Base-by-base conservation (phyloP, 1,139 yeast genomes). In the Lodderomyces orthopsilosis region DNA sequence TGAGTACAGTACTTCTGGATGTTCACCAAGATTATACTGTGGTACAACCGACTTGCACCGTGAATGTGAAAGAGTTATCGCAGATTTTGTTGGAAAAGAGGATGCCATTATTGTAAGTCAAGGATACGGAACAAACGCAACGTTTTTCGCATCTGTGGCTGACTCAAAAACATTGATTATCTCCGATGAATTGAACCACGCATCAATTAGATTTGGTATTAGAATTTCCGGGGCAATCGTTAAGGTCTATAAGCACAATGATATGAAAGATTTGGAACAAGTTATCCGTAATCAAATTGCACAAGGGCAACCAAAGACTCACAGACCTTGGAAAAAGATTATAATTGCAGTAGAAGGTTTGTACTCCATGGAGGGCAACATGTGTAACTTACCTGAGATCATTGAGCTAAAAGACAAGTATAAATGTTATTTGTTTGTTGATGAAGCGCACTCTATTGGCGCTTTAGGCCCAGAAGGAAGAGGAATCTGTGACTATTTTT, bases 41-140 rank as follows among this genome's bases (percentile, higher is more conserved):
- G 99, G 98, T 42, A 82, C 95, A 12, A 77, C 85, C 19, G 89
- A 84, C 53, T 70, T 89, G 53, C 96, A 88, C 59, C 54, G 67
- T 34, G 76, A 81, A 50, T 84, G 96, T 48, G 98, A 93, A 68
- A 63, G 63, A 46, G 75, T 85, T 26, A 75, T 90, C 50, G 96
- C 99, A 27, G 75, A 81, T 36, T 93, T 91, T 61, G 82, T 93
- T 27, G 98, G 97, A 34, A 89, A 89, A 64, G 96, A 91, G 52
- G 95, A 88, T 53, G 81, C 96, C 3, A 70, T 90, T 56, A 68
- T 93, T 37, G 88, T 88, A 51, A 84, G 95, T 41, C 94, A 90
- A 85, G 99, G 99, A 45, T 93, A 90, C 61, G 95, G 96, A 54
- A 93, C 98, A 10, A 93, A 93, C 62, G 96, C 96, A n/a, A 84